Percentiles rank a stretch among this genome's conserved stretches.
These are phyloP conservation scores for Dispira simplex DNA, from an alignment of 192 early-diverging fungal species.

Conservation along the genomic window DNA sequence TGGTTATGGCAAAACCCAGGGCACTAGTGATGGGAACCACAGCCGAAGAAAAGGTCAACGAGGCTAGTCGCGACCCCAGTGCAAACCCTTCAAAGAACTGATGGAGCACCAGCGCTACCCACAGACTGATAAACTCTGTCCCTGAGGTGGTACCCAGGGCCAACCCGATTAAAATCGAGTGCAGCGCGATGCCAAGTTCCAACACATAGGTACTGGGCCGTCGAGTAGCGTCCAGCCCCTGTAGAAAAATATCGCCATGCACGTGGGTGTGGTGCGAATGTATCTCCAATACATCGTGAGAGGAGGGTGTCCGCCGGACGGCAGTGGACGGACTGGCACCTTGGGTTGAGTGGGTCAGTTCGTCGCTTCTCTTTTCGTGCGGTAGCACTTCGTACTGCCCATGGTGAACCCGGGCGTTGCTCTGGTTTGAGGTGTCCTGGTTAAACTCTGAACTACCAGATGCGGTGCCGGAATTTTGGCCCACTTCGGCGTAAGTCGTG, in stretches of 20 bases:
- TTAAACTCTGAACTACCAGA: too few species aligned
- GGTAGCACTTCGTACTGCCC: not conserved
- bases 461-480: not conserved
- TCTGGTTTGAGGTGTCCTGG: too few species aligned
- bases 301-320: not conserved
- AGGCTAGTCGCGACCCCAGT: conserved; percentile 53
- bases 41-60: conserved; percentile 18
- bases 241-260: conserved; percentile 17
- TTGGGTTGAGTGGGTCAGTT: not conserved
- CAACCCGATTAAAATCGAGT: conserved; percentile 64
- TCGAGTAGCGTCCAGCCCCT: conserved; percentile 15
- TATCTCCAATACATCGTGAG: not conserved
- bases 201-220: conserved; percentile 47
- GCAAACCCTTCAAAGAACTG: conserved; percentile 73
- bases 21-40: conserved; percentile 24
- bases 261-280: conserved; percentile 12
- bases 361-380: not conserved
- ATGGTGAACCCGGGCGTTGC: too few species aligned
- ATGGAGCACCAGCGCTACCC: conserved; percentile 49
- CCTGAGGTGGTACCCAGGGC: conserved; percentile 39
- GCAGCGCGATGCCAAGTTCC: conserved; percentile 63
- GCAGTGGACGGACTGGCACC: not conserved
- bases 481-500: not conserved
- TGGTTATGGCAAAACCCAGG: conserved; percentile 46
- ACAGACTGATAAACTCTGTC: conserved; percentile 35